Percentiles rank a stretch among this genome's conserved stretches.
Conservation (phyloP, 768 basidiomycete genomes). For the Suillus americanus region DNA sequence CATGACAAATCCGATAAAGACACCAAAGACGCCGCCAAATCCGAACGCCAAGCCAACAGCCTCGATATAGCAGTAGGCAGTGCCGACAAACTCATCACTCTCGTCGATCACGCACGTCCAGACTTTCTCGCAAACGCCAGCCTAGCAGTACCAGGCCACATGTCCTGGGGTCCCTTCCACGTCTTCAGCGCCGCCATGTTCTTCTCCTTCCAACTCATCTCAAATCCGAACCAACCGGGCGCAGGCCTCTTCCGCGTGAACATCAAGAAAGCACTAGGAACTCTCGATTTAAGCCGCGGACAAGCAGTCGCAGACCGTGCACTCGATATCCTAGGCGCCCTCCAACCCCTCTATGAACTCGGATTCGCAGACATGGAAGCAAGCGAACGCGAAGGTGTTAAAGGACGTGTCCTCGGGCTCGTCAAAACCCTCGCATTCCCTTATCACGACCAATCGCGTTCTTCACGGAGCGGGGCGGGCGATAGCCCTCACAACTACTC, state of each 20-base stretch:
- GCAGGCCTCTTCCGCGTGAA: slow-evolving; percentile 74
- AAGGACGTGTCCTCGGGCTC: slow-evolving; percentile 58
- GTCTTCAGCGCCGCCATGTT: slow-evolving; percentile 88
- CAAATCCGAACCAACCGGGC: slow-evolving; percentile 77
- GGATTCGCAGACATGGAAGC: slow-evolving; percentile 53
- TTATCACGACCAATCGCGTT: slow-evolving; percentile 66
- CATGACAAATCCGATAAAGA: slow-evolving; percentile 33
- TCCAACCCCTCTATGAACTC: slow-evolving; percentile 71
- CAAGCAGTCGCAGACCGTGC: slow-evolving; percentile 74
- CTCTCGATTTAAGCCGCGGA: slow-evolving; percentile 65
- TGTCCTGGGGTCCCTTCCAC: slow-evolving; percentile 84
- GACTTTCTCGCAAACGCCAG: slow-evolving; percentile 72
- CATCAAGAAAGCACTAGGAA: slow-evolving; percentile 66
- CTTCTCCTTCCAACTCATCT: slow-evolving; percentile 86
- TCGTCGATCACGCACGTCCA: slow-evolving; percentile 73
- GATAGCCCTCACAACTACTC: slow-evolving; percentile 45
- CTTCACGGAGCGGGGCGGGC: slow-evolving; percentile 37
- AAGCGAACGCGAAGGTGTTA: slow-evolving; percentile 58
- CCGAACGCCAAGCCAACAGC: slow-evolving; percentile 52
- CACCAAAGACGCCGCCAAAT: slow-evolving; percentile 11
- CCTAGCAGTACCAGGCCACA: slow-evolving; percentile 75
- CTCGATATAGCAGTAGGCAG: slow-evolving; percentile 74
- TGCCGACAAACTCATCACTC: slow-evolving; percentile 76
- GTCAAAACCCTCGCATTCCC: slow-evolving; percentile 81
- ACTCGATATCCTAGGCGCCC: slow-evolving; percentile 64